Conservation (phyloP, 2,329 filamentous ascomycete species). For the Scedosporium boydii region DNA sequence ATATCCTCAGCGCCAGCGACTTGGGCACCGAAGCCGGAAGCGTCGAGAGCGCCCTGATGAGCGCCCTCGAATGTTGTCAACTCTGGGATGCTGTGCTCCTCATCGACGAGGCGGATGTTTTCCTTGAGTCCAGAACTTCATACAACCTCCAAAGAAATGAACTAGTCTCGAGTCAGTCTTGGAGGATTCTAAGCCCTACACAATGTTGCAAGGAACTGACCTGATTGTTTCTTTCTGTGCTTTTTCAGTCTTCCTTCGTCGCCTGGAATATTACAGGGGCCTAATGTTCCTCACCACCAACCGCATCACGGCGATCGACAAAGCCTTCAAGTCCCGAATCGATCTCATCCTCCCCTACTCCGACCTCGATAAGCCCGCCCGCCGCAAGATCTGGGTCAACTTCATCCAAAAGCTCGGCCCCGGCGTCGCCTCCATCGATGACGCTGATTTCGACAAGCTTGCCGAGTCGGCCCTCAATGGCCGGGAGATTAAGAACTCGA, state of each 20-base stretch:
- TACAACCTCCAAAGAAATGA: background rate
- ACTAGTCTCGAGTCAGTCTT: background rate
- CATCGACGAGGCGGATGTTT: constrained; percentile 13
- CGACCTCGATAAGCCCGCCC: background rate
- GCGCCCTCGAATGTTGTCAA: constrained; percentile 9
- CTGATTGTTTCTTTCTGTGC: too few species aligned
- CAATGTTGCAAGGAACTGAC: background rate
- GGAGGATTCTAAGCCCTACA: too few species aligned
- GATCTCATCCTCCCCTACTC: background rate
- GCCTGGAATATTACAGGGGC: constrained; percentile 5
- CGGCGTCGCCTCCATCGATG: background rate
- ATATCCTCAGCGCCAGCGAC: constrained; percentile 12
- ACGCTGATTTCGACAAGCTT: background rate
- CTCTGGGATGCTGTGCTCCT: constrained; percentile 12
- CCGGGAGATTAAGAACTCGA: background rate
- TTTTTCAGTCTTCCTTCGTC: constrained; percentile 4
- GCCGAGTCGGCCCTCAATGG: background rate
- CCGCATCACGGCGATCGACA: background rate
- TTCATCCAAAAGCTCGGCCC: background rate
- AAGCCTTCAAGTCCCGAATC: background rate
- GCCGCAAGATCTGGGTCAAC: background rate
- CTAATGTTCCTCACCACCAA: background rate
- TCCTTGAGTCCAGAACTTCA: background rate
- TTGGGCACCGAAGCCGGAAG: constrained; percentile 7
- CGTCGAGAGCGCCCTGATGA: constrained; percentile 8